Base-by-base conservation (phyloP, 2,329 filamentous ascomycete species). In the Aureobasidium namibiae region DNA sequence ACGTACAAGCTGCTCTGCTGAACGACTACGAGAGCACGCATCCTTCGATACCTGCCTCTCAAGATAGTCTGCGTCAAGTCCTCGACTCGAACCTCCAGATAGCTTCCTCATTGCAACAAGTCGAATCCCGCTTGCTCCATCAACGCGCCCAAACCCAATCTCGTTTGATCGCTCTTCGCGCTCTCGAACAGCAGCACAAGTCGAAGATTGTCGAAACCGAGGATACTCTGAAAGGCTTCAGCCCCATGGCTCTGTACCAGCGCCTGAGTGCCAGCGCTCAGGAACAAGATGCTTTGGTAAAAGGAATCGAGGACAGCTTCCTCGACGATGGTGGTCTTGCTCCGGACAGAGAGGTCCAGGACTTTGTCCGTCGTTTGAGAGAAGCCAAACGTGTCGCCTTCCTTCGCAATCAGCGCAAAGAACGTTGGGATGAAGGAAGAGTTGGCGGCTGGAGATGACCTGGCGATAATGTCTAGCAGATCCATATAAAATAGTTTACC, bases 381-480 rank as follows among this genome's bases (percentile, higher is more conserved):
- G 91, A 92, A 66, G 89, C 88, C 10, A 89, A 86, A 69, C 88
- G 88, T 66, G 76, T 88, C 60, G 86, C 87, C 62, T 95, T 94
- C 68, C 77, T 92, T 57, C 81, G 94, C 60, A 85, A 87, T 68
- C 94, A 97, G 76, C 83, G 90, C 65, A 95, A 92, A 73, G 88
- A 91, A 67, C 82, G 94, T 66, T 97, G 94, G 94, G 94, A 97
- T 71, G 92, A 97, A 74, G 91, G 92, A 24, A 81, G 92, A 65
- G 92, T 97, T 34, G 92, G 92, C 11, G 94, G 94, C 0, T 97
- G 94, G 94, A 83, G 92, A 68, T 92, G 77, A 84, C 1, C 10
- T n/a, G n/a, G n/a, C n/a, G n/a, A n/a, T 26, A 7, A 26, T 2
- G 16, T 10, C 23, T 9, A 24, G 23, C 11, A 21, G 8, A 13